A percentile compares a stretch with the other conserved stretches of the same genome.
These are phyloP conservation scores for Annulohypoxylon moriforme DNA, from an alignment of 495 filamentous ascomycete species.

Conservation along the genomic window DNA sequence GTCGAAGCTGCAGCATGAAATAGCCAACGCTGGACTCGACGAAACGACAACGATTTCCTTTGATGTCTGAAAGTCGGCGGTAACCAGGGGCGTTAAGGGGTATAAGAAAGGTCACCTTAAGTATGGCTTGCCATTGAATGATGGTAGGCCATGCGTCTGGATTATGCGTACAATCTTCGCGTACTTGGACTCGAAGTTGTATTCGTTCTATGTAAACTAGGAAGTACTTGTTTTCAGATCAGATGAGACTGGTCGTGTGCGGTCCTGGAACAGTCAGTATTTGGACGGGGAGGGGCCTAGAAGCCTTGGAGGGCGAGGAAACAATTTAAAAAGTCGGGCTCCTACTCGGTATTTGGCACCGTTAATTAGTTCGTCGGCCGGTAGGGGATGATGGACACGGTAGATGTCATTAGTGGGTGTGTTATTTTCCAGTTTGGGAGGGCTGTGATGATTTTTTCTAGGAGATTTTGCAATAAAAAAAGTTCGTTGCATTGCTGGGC, in stretches of 20 bases:
- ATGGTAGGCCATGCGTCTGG: conserved; percentile 16
- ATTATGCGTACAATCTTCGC: conserved; percentile 31
- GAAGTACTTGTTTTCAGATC: conserved; percentile 35
- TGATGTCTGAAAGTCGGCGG: conserved; percentile 22
- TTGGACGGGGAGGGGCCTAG: conserved; percentile 23
- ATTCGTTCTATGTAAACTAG: conserved; percentile 49
- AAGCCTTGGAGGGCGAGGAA: neutral
- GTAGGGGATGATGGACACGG: conserved; percentile 24
- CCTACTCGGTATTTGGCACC: conserved; percentile 32
- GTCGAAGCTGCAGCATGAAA: conserved; percentile 38
- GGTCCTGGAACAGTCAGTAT: conserved; percentile 34
- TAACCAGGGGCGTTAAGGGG: conserved; percentile 38
- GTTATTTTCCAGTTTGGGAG: conserved; percentile 25
- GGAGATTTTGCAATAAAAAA: conserved; percentile 46
- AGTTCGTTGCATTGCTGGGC: conserved; percentile 33
- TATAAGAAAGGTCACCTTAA: conserved; percentile 36
- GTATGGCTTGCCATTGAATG: conserved; percentile 7
- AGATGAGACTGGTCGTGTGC: conserved; percentile 12
- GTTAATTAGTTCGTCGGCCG: conserved; percentile 40
- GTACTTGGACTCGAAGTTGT: conserved; percentile 37
- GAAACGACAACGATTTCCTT: conserved; percentile 16
- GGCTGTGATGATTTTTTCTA: conserved; percentile 35
- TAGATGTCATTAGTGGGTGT: conserved; percentile 27
- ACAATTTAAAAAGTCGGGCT: conserved; percentile 33
- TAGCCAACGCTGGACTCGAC: conserved; percentile 15